Conservation (phyloP, 2,329 filamentous ascomycete species). For the Thyridium curvatum region DNA sequence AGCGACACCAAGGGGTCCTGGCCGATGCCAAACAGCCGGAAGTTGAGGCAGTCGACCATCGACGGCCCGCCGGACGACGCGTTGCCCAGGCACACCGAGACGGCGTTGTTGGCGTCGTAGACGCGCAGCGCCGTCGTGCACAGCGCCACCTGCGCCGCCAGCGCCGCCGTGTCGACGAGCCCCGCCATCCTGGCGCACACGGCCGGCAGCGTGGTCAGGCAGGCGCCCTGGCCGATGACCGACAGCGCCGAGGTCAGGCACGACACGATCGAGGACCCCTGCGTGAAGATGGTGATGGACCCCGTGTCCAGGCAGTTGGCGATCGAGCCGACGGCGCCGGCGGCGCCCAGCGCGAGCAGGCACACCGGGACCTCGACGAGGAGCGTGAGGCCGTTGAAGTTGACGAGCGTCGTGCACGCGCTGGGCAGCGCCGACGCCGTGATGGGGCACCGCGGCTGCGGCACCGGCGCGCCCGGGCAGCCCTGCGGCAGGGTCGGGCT, state of each 20-base stretch:
- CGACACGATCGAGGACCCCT: conserved; percentile 5
- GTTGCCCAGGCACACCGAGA: too few relatives aligned
- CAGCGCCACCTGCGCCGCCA: conserved; percentile 50
- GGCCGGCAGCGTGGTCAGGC: too few relatives aligned
- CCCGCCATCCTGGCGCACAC: conserved; percentile 26
- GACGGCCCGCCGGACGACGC: too few relatives aligned
- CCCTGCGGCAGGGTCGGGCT: background rate
- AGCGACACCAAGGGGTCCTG: too few relatives aligned
- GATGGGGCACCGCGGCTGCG: conserved; percentile 4
- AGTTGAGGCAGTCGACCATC: too few relatives aligned
- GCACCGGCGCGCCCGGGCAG: background rate
- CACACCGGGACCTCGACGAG: conserved; percentile 5
- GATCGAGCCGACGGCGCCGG: conserved; percentile 6
- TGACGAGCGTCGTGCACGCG: conserved; percentile 4
- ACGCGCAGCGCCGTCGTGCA: too few relatives aligned
- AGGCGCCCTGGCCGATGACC: background rate
- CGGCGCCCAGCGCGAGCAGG: conserved; percentile 6
- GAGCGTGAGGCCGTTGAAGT: background rate
- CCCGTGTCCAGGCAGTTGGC: conserved; percentile 6
- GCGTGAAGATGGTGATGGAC: background rate
- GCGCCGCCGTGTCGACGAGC: conserved; percentile 65
- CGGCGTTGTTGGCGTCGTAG: too few relatives aligned
- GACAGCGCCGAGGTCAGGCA: conserved; percentile 6
- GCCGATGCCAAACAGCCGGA: too few relatives aligned
- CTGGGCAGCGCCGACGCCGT: conserved; percentile 4